These are phyloP conservation scores for Eremochloa ophiuroides DNA, from an alignment of 176 grass and related monocot genomes.

Conservation along the genomic window DNA sequence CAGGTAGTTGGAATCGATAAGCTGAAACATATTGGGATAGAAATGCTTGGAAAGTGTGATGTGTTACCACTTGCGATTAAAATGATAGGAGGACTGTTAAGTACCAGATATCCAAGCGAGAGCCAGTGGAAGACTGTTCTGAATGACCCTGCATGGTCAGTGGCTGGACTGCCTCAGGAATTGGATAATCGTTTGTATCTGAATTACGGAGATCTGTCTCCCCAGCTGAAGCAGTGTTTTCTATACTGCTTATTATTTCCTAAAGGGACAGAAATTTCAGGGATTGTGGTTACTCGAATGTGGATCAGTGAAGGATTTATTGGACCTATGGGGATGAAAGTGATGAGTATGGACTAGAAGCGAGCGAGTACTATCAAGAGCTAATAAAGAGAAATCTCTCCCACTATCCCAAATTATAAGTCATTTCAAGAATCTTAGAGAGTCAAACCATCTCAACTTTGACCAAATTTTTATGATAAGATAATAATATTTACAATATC, in stretches of 20 bases:
- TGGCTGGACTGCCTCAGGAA: neutral
- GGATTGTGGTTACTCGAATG: neutral
- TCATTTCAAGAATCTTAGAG: too few species aligned
- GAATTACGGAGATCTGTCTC: constrained; percentile 1
- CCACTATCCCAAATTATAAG: too few species aligned
- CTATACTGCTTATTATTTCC: constrained; percentile 13
- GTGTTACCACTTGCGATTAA: constrained; percentile 28
- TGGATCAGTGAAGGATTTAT: constrained; percentile 22
- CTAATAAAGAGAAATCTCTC: constrained; percentile 22
- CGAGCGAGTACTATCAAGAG: neutral
- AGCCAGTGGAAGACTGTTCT: neutral
- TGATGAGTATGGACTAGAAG: neutral
- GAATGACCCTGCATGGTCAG: neutral
- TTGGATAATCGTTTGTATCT: neutral
- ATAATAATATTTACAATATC: too few species aligned
- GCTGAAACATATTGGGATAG: neutral
- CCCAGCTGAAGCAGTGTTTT: constrained; percentile 17
- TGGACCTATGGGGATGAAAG: neutral
- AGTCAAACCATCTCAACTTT: too few species aligned
- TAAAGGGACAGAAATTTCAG: neutral
- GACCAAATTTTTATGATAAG: too few species aligned
- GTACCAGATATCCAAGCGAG: neutral
- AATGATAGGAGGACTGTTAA: constrained; percentile 1
- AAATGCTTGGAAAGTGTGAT: neutral
- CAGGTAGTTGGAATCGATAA: neutral